A percentile compares a stretch with the other conserved stretches of the same genome.
Evolutionary conservation across 495 filamentous ascomycete genomes (phyloP).

Genomic region (Lindgomyces ingoldianus): DNA sequence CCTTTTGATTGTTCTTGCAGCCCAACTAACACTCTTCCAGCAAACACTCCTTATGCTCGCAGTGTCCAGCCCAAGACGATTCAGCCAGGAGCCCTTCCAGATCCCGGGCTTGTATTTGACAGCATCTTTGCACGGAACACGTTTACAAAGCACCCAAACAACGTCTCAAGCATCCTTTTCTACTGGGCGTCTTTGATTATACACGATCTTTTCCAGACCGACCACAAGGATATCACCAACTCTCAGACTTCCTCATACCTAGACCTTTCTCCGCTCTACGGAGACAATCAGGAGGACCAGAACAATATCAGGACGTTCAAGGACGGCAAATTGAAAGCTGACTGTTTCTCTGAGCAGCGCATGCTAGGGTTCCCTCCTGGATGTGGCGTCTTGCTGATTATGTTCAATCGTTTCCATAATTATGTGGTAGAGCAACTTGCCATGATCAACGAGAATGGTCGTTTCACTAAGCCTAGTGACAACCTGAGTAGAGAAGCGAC

Average conservation of each 20-base stretch:
- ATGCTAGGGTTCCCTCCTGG: constrained; percentile 59
- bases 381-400: constrained; percentile 59
- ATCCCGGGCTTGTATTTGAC: constrained; percentile 58
- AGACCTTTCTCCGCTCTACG: constrained; percentile 61
- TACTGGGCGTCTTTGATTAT: constrained; percentile 61
- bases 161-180: constrained; percentile 61
- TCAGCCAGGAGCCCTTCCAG: constrained; percentile 55
- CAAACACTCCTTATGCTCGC: constrained; percentile 58
- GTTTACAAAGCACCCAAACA: constrained; percentile 58
- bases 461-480: constrained; percentile 63
- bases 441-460: constrained; percentile 68
- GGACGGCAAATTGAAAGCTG: constrained; percentile 60
- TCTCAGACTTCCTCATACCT: constrained; percentile 62
- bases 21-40: too few relatives aligned
- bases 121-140: constrained; percentile 54
- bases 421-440: constrained; percentile 69
- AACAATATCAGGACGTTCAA: constrained; percentile 58
- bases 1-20: too few relatives aligned
- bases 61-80: constrained; percentile 55
- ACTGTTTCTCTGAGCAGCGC: constrained; percentile 59
- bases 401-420: constrained; percentile 80
- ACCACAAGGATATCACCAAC: constrained; percentile 54
- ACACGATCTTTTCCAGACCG: constrained; percentile 63
- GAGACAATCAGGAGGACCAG: constrained; percentile 59
- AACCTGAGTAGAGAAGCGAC: constrained; percentile 52